Conservation (phyloP, 2,329 filamentous ascomycete species). For the Sporothrix variecibatus region DNA sequence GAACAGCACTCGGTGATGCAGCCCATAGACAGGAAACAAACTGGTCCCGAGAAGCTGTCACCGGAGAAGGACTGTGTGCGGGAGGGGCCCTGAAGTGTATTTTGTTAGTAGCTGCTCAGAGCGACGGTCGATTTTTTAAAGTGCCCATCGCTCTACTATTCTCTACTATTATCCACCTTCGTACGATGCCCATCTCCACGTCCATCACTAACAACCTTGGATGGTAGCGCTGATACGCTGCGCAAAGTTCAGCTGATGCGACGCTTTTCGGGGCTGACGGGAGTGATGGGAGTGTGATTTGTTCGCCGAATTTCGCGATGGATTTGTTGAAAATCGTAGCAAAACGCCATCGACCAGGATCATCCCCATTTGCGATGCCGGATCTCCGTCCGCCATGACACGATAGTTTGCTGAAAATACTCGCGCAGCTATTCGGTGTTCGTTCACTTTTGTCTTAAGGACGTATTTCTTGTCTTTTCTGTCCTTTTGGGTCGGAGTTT, state of each 20-base stretch:
- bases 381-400: background rate
- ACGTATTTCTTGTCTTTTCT: background rate
- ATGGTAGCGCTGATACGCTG: background rate
- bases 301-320: background rate
- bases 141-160: background rate
- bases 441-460: background rate
- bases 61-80: background rate
- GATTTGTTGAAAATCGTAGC: too few relatives aligned
- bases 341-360: background rate
- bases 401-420: background rate
- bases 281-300: too few relatives aligned
- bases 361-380: slow-evolving; percentile 2
- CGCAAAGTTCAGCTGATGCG: background rate
- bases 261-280: too few relatives aligned
- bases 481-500: background rate
- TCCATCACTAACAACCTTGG: background rate
- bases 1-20: too few relatives aligned
- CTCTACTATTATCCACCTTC: too few relatives aligned
- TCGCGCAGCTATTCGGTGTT: background rate
- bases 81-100: slow-evolving; percentile 5
- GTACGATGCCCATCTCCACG: background rate
- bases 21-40: too few relatives aligned
- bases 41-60: background rate
- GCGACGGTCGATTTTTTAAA: background rate
- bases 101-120: background rate